Conservation (phyloP, 225 moss, liverwort and hornwort genomes). For the Lunularia cruciata region DNA sequence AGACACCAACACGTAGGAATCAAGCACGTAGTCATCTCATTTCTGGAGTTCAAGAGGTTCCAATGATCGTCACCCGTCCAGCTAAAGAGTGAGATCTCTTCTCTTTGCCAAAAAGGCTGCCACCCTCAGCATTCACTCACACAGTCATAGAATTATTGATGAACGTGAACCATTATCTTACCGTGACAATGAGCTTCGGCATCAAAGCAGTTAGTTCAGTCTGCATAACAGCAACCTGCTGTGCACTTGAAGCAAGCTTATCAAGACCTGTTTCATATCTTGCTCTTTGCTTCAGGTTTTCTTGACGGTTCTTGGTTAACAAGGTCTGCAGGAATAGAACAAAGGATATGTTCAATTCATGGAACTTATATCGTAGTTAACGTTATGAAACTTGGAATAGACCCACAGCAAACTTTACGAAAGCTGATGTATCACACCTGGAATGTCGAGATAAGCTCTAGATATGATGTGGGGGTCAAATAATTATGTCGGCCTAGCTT, state of each 20-base stretch:
- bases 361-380: too few relatives aligned
- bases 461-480: constrained; percentile 84
- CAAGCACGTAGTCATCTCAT: too few relatives aligned
- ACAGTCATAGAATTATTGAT: too few relatives aligned
- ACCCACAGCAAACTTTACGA: neutral
- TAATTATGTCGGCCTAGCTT: constrained; percentile 72
- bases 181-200: constrained; percentile 86
- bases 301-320: constrained; percentile 52
- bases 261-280: constrained; percentile 87
- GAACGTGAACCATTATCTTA: too few relatives aligned
- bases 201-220: constrained; percentile 73
- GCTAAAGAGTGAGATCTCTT: too few relatives aligned
- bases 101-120: too few relatives aligned
- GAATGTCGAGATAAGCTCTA: constrained; percentile 83
- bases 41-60: too few relatives aligned
- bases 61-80: too few relatives aligned
- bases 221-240: constrained; percentile 87
- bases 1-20: too few relatives aligned
- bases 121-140: too few relatives aligned
- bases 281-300: constrained; percentile 64
- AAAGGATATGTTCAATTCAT: neutral
- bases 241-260: constrained; percentile 79
- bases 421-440: constrained; percentile 39
- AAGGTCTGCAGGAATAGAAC: constrained; percentile 44
- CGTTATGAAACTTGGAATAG: neutral